A percentile compares a stretch with the other conserved stretches of the same genome.
phyloP scores from a whole-genome alignment of 1,284 basidiomycete genomes.

The Cryptococcus sp. region DNA sequence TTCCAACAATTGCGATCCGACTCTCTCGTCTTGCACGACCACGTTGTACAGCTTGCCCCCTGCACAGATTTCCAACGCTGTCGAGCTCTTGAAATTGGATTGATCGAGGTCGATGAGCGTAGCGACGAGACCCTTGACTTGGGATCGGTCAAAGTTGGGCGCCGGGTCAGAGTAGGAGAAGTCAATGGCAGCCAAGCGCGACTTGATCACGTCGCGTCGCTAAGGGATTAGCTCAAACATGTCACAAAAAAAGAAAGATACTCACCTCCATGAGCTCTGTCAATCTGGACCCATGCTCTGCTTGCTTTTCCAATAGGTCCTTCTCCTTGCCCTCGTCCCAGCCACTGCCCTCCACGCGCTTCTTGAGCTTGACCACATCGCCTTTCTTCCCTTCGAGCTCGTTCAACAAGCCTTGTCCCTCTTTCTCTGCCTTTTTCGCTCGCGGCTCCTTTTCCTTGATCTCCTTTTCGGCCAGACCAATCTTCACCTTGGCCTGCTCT shows the following conservation, averaged over 20 bases:
- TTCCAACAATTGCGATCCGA: constrained; percentile 79
- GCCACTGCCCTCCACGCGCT: constrained; percentile 58
- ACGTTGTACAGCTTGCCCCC: constrained; percentile 91
- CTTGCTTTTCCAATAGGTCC: constrained; percentile 57
- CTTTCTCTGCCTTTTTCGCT: constrained; percentile 79
- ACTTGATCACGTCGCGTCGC: constrained; percentile 67
- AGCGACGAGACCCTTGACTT: constrained; percentile 92
- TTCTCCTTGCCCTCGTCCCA: constrained; percentile 77
- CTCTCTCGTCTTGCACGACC: constrained; percentile 83
- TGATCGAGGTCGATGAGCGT: constrained; percentile 70
- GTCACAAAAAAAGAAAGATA: not conserved
- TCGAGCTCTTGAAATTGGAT: constrained; percentile 69
- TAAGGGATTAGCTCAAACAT: constrained; percentile 36
- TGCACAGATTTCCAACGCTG: constrained; percentile 89
- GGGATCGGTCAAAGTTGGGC: constrained; percentile 74
- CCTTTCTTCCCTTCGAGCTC: constrained; percentile 60
- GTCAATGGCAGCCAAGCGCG: constrained; percentile 65
- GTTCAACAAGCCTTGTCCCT: constrained; percentile 65
- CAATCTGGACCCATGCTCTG: constrained; percentile 57
- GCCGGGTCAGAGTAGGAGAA: constrained; percentile 78
- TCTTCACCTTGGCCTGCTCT: constrained; percentile 73
- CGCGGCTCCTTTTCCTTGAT: constrained; percentile 68
- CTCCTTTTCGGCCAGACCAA: constrained; percentile 75
- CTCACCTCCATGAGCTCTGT: constrained; percentile 62
- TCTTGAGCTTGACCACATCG: constrained; percentile 58